Evolutionary conservation across 768 basidiomycete genomes (phyloP), one percentile per base, ranked within the genome.

Genomic region (Erythrobasidium yunnanense): DNA sequence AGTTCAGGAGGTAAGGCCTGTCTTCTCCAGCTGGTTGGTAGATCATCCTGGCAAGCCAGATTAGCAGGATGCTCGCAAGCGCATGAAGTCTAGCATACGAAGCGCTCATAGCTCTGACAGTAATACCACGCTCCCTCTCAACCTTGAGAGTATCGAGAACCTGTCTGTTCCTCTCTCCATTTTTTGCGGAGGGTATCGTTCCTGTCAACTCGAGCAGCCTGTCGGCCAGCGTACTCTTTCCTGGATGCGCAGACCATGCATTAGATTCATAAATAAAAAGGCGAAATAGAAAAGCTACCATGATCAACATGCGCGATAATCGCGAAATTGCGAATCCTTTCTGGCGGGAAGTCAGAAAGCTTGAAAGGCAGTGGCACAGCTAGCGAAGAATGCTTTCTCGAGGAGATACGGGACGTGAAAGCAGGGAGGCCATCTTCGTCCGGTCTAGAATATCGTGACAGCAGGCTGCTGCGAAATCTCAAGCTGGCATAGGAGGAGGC

Each of bases 71-170:
- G 20, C 51, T 8, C 17, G 17, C 45, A 22, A 18, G 42, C 6
- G 42, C 13, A 46, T 2, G 29, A 15, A 20, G 56, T 29, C 18
- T 4, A 29, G 17, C 35, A 13, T 25, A 87, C 87, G 87, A 90
- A 23, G 87, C 90, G 2, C 90, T 92, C 77, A 96, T 92, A 2
- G 93, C 93, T 78, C 95, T 92, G 74, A 96, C 93, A 23, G 95
- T 99, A 65, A 99, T 99, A 15, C 93, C 93, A 13, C 93, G 83
- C 75, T 97, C 93, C 56, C 90, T 81, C 75, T 97, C 95, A 2
- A 99, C 95, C 76, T 97, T 97, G 54, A 99, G 81, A 77, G 90
- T 93, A 75, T 92, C 90, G 65, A 91, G 77, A 17, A 91, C 86
- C 74, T 92, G 90, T 73, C 86, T 83, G 74, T 90, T 91, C 63